Evolutionary conservation across 352 stramenopile genomes (phyloP).

Genomic region (Lagenidium giganteum): DNA sequence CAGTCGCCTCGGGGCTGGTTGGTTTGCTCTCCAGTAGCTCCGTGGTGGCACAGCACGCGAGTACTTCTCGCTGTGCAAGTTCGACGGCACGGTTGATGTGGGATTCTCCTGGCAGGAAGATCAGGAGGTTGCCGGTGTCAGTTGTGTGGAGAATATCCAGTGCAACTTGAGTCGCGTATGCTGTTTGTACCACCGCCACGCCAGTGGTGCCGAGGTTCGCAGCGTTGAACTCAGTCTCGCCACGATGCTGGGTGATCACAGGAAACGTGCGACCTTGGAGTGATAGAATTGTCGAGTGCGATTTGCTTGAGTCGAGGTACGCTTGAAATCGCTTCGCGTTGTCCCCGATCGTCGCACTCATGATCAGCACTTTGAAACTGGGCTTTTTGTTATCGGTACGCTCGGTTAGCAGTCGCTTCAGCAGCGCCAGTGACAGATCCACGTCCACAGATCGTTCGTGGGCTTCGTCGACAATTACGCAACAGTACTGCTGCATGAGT

Average conservation of each 20-base stretch:
- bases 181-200: constrained; percentile 8
- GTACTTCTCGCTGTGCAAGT: constrained; percentile 5
- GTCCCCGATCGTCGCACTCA: constrained; percentile 21
- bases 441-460: constrained; percentile 24
- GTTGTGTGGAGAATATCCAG: constrained; percentile 14
- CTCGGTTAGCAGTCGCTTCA: constrained; percentile 6
- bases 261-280: constrained; percentile 21
- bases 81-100: constrained; percentile 16
- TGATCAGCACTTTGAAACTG: constrained; percentile 17
- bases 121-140: constrained; percentile 17
- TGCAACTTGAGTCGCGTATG: constrained; percentile 13
- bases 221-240: constrained; percentile 14
- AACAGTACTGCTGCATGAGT: constrained; percentile 11
- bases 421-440: constrained; percentile 21
- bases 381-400: neutral
- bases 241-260: constrained; percentile 17
- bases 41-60: constrained; percentile 5
- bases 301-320: constrained; percentile 8
- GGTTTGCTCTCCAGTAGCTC: constrained; percentile 7
- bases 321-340: constrained; percentile 10
- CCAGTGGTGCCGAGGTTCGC: constrained; percentile 1
- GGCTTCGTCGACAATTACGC: constrained; percentile 24
- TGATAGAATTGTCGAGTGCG: constrained; percentile 11
- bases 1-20: too few relatives aligned
- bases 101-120: constrained; percentile 20